Base-by-base conservation (phyloP, 345 rosid genomes). In the Populus nigra region DNA sequence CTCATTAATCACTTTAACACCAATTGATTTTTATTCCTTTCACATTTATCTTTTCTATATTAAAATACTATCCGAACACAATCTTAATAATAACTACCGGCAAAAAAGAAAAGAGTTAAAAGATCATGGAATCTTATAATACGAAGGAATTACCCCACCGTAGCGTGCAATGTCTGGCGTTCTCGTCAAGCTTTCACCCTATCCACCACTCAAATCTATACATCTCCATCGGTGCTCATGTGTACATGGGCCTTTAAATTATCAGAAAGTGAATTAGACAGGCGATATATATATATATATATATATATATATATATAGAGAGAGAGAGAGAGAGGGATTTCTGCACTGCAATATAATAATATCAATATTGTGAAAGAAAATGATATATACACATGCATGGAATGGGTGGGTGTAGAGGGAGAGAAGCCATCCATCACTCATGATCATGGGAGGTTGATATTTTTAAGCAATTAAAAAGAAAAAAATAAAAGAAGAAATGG, bases 111-210 rank as follows among this genome's bases (percentile, higher is more conserved):
- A 38, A 47, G n/a, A 38, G 65, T 49, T 50, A 9, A 29, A 35
- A 55, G 15, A 16, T 27, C 27, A 7, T 38, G 31, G 61, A 53
- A 71, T 70, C 0, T 9, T 31, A 4, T 8, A 31, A 18, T 65
- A 50, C 22, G 2, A 35, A 15, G 25, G 23, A 71, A 5, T 39
- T 11, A 76, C 20, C 73, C 84, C 81, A 75, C 73, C 76, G 67
- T 55, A 55, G 27, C 79, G 68, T 77, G 79, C 81, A 23, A 16
- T 80, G 79, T 47, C 62, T 65, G 27, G 79, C 68, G 12, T 67
- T 71, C 47, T 29, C 13, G 18, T 73, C 33, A 72, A 62, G 74
- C 66, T 77, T 82, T 68, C 70, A 68, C 39, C 74, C 66, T 23
- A 70, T 66, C 50, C 57, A 68, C 31, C 67, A n/a, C 57, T 20